Conservation (phyloP, 129 eudicot genomes). For the Saussurea involucrata region DNA sequence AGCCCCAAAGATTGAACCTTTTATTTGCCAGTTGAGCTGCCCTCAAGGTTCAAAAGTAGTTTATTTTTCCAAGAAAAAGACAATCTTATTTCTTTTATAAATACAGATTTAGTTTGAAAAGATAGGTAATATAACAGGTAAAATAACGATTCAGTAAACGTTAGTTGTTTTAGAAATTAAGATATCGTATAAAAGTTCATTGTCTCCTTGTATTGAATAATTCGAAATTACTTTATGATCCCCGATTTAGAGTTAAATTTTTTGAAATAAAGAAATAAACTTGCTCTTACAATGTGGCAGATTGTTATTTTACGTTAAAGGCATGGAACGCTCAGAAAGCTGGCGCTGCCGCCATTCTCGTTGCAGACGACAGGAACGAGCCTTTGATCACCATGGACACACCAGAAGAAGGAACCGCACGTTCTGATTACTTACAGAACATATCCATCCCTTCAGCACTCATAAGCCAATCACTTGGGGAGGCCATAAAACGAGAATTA, state of each 20-base stretch:
- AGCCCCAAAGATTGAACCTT: neutral
- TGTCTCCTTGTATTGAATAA: neutral
- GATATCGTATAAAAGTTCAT: no score
- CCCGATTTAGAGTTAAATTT: neutral
- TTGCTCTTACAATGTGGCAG: conserved; percentile 36
- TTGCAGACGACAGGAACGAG: conserved; percentile 75
- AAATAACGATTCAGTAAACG: no score
- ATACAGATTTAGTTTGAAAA: neutral
- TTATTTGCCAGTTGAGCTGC: neutral
- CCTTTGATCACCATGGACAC: conserved; percentile 93
- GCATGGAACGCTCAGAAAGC: conserved; percentile 96
- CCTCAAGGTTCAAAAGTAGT: neutral
- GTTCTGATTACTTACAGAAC: conserved; percentile 67
- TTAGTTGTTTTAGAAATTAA: no score
- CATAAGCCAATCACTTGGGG: conserved; percentile 73
- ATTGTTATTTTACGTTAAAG: conserved; percentile 82
- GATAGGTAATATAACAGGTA: neutral
- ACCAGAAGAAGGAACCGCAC: conserved; percentile 63
- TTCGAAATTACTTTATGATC: neutral
- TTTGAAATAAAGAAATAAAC: neutral
- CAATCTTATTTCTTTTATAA: neutral
- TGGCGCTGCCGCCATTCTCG: conserved; percentile 95
- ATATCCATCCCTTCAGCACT: conserved; percentile 89
- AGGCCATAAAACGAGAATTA: conserved; percentile 63
- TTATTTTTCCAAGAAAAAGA: neutral